Evolutionary conservation across 352 stramenopile genomes (phyloP).

Genomic region (Pelagophyceae sp.): DNA sequence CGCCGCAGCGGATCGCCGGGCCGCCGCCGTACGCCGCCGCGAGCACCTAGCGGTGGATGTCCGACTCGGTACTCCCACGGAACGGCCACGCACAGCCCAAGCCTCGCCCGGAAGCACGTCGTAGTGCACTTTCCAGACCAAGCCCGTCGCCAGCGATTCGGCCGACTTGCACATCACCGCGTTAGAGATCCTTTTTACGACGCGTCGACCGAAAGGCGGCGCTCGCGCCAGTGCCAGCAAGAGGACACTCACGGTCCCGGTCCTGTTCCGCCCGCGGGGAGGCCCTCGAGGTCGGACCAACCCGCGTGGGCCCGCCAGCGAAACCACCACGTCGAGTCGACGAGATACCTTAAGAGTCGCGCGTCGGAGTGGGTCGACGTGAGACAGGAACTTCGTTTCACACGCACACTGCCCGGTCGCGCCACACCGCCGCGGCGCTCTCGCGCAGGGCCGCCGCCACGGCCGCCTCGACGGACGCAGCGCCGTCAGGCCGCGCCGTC

Average conservation of each 20-base stretch:
- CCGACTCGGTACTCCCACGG: no score
- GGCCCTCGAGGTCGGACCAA: neutral
- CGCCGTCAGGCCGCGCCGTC: no score
- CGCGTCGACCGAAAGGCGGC: neutral
- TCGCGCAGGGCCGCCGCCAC: no score
- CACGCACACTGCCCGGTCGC: neutral
- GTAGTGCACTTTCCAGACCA: slow-evolving; percentile 39
- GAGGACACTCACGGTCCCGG: neutral
- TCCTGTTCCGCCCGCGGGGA: neutral
- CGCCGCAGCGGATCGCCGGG: neutral
- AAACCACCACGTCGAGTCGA: neutral
- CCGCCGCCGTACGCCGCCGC: slow-evolving; percentile 44
- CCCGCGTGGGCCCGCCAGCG: neutral
- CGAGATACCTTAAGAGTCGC: neutral
- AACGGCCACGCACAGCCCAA: slow-evolving; percentile 55
- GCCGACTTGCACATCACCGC: neutral
- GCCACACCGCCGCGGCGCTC: neutral
- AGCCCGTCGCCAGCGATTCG: neutral
- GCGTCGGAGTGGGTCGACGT: neutral
- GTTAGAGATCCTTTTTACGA: neutral
- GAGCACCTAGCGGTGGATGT: no score
- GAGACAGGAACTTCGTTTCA: neutral
- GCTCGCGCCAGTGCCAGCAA: neutral
- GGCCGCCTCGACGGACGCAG: no score
- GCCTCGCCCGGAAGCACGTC: slow-evolving; percentile 58